Conservation (phyloP, 2,329 filamentous ascomycete species). For the Fusarium redolens region DNA sequence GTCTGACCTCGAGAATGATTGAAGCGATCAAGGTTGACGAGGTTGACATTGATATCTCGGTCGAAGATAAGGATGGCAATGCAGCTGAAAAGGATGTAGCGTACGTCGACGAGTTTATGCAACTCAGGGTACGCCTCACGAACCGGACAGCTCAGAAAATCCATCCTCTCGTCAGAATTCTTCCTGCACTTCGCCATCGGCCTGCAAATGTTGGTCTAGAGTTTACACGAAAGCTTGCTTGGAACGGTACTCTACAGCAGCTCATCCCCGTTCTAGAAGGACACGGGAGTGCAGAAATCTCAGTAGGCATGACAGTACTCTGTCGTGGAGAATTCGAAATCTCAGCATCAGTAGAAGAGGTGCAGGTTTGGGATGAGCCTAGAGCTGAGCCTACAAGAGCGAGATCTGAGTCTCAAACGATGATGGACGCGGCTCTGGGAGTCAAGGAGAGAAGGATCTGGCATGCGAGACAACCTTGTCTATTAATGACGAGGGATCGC, state of each 20-base stretch:
- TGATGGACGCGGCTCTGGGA: constrained; percentile 69
- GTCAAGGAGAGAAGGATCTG: constrained; percentile 71
- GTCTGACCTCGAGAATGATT: constrained; percentile 81
- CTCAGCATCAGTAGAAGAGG: constrained; percentile 83
- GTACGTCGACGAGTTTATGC: constrained; percentile 69
- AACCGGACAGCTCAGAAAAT: constrained; percentile 79
- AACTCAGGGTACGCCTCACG: constrained; percentile 75
- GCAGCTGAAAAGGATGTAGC: constrained; percentile 40
- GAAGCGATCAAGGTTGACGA: constrained; percentile 86
- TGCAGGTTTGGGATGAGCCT: constrained; percentile 62
- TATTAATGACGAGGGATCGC: constrained; percentile 64
- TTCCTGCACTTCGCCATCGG: constrained; percentile 81
- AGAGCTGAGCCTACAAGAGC: constrained; percentile 49
- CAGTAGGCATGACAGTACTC: constrained; percentile 78
- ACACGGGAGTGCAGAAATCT: constrained; percentile 68
- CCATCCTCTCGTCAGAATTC: constrained; percentile 77
- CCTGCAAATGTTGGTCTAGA: constrained; percentile 80
- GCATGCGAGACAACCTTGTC: constrained; percentile 69
- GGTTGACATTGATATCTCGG: constrained; percentile 72
- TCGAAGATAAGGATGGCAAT: constrained; percentile 53
- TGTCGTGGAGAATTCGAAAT: constrained; percentile 87
- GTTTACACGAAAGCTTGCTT: constrained; percentile 82
- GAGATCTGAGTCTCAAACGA: constrained; percentile 65
- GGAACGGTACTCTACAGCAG: constrained; percentile 87
- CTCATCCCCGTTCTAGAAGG: constrained; percentile 72